A percentile compares a stretch with the other conserved stretches of the same genome.
Conservation (phyloP, 2,329 filamentous ascomycete species). For the Colletotrichum ledebouriae region DNA sequence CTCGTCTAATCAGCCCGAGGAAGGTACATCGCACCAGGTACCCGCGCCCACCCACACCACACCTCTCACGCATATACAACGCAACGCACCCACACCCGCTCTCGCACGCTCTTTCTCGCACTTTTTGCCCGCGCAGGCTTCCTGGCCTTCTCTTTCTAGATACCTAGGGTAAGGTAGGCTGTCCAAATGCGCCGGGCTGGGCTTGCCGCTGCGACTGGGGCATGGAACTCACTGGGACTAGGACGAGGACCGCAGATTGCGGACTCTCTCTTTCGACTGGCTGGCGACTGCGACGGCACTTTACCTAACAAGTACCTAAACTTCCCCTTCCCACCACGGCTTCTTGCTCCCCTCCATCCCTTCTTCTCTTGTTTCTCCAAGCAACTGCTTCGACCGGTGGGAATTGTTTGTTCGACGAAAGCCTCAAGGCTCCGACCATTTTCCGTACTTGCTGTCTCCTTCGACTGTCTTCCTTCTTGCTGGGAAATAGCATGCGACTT, state of each 20-base stretch:
- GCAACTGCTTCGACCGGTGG: conserved; percentile 41
- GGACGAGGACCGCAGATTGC: no score
- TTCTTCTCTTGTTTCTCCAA: conserved; percentile 34
- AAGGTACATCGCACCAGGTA: conserved; percentile 37
- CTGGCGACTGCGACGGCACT: conserved; percentile 22
- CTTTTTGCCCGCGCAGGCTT: conserved; percentile 21
- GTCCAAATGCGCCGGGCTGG: conserved; percentile 36
- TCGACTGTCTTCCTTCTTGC: conserved; percentile 12
- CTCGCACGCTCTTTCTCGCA: conserved; percentile 20
- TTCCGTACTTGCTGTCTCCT: conserved; percentile 12
- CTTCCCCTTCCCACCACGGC: conserved; percentile 38
- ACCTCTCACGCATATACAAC: conserved; percentile 12
- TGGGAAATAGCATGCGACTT: conserved; percentile 39
- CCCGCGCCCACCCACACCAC: conserved; percentile 30
- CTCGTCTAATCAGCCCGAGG: neutral
- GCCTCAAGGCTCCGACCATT: conserved; percentile 22
- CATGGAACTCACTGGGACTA: no score
- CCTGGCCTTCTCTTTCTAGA: neutral
- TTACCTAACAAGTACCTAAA: conserved; percentile 43
- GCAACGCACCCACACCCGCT: conserved; percentile 13
- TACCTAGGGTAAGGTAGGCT: no score
- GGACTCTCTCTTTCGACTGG: no score
- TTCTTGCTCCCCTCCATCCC: conserved; percentile 27
- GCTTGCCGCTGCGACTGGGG: neutral
- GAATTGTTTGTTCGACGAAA: conserved; percentile 41